Evolutionary conservation across 345 rosid species (phyloP).

Genomic region (Lagerstroemia speciosa): DNA sequence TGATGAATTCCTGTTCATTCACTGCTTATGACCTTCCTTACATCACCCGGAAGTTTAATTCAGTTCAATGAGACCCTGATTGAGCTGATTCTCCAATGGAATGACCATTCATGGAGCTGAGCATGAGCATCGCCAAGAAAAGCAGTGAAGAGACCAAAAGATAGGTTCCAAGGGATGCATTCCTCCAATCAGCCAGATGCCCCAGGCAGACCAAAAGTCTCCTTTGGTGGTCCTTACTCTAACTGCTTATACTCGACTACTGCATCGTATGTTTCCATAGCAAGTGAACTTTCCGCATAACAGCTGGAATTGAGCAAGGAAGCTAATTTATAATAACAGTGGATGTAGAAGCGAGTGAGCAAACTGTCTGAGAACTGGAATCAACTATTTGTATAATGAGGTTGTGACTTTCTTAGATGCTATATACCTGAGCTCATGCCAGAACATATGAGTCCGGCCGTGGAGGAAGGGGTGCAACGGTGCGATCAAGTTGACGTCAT

Average conservation of each 20-base stretch:
- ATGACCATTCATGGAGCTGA: neutral
- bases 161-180: neutral
- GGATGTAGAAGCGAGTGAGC: neutral
- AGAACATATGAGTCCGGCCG: conserved; percentile 36
- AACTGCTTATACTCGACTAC: conserved; percentile 37
- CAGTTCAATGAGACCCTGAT: neutral
- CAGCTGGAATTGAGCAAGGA: conserved; percentile 24
- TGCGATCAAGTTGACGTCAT: conserved; percentile 21
- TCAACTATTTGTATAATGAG: neutral
- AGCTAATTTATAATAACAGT: neutral
- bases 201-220: neutral
- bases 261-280: conserved; percentile 59
- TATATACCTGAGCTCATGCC: conserved; percentile 64
- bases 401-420: neutral
- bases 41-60: neutral
- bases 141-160: neutral
- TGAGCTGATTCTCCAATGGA: neutral
- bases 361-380: neutral
- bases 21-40: neutral
- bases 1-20: no score
- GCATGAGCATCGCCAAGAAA: neutral
- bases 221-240: conserved; percentile 9
- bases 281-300: conserved; percentile 47
- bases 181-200: neutral
- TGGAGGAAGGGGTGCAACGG: conserved; percentile 41